Evolutionary conservation across 2,329 filamentous ascomycete genomes (phyloP).

Genomic region (Aspergillus sp.): DNA sequence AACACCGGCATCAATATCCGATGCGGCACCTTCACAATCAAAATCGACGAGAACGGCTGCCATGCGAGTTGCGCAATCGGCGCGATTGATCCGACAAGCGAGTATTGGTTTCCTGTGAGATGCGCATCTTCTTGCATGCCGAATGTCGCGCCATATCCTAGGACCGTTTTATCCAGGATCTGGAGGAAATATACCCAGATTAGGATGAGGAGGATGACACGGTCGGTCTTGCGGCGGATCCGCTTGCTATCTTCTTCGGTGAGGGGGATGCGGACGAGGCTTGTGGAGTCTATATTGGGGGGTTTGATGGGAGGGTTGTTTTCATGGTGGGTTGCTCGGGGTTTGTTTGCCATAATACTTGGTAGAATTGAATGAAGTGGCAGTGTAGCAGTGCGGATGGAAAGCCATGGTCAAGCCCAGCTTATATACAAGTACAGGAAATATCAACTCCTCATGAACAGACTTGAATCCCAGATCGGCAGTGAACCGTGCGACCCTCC

Average conservation of each 20-base stretch:
- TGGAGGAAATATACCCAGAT: conserved; percentile 44
- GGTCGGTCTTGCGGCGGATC: conserved; percentile 57
- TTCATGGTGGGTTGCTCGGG: conserved; percentile 15
- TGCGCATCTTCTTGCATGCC: conserved; percentile 46
- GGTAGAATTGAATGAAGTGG: too few species aligned
- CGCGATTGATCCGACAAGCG: conserved; percentile 51
- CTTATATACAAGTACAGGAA: too few species aligned
- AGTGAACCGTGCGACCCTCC: too few species aligned
- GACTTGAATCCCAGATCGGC: too few species aligned
- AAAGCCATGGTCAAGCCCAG: too few species aligned
- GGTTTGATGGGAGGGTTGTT: conserved; percentile 5
- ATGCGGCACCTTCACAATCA: conserved; percentile 57
- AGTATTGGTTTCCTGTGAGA: conserved; percentile 51
- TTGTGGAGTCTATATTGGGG: conserved; percentile 10
- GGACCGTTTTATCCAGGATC: conserved; percentile 53
- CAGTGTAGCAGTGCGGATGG: too few species aligned
- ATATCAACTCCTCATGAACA: too few species aligned
- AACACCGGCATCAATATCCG: conserved; percentile 51
- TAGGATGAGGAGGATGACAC: conserved; percentile 46
- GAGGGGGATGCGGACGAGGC: conserved; percentile 17
- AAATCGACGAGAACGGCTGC: conserved; percentile 53
- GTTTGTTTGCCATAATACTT: conserved; percentile 6
- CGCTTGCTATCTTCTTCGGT: conserved; percentile 42
- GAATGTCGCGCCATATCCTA: conserved; percentile 54
- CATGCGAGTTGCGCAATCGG: conserved; percentile 56